Base-by-base conservation (phyloP, 163 green algal species). In the Prototheca wickerhamii region DNA sequence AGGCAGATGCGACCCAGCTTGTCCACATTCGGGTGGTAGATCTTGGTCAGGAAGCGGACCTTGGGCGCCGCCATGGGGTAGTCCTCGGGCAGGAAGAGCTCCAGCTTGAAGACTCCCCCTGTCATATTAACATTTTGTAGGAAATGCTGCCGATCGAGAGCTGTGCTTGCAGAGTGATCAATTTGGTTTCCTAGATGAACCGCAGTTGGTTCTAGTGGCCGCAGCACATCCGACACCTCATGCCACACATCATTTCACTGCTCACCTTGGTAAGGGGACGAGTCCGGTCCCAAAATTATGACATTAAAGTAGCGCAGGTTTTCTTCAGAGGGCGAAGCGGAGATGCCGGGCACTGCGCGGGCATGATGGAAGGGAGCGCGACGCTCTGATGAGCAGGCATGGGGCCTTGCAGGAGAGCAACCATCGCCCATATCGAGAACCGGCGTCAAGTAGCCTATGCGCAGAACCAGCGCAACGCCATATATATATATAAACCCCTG, bases 1-100 rank as follows among this genome's bases (percentile, higher is more conserved):
- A 99, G 72, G 74, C 93, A 99, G 40, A 99, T 98, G 30, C 93
- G 80, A 4, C 93, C 93, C 10, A 98, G 87, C 74, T 95, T 97
- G 81, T 99, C 92, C 43, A 98, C 95, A 72, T 99, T 99, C 31
- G 93, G 93, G 68, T 99, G 93, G 75, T 99, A 99, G 64, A 99
- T 97, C 64, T 93, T 95, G 31, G 93, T 99, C 25, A 97, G 68
- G 61, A 98, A 99, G 12, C 90, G 86, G 7, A 98, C 73, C 85
- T 99, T 98, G 3, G 93, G 93, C 4, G 93, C 78, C 28, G 91
- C 91, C 93, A 99, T 98, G 23, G 93, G 93, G 74, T 99, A 99
- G 64, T 98, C 93, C 72, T 97, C 91, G 12, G 93, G 93, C 28
- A 99, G 75, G 68, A 98, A 99, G 0, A 99, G 82, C 77, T 99